Evolutionary conservation across 2,329 filamentous ascomycete species (phyloP).

Genomic region (Penicillium sp.): DNA sequence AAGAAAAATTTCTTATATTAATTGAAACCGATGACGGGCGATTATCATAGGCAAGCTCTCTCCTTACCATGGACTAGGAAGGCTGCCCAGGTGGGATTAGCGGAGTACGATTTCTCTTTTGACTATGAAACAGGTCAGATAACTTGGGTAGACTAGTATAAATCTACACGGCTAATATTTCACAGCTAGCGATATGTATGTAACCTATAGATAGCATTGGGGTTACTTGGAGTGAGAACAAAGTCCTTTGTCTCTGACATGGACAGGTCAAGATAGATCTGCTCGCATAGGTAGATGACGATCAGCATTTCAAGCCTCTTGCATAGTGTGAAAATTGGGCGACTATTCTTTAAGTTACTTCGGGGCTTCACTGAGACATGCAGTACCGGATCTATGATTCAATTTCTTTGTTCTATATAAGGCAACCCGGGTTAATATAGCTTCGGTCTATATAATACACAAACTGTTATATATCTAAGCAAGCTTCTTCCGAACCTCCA

Average conservation of each 20-base stretch:
- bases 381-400: background rate
- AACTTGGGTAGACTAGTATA: background rate
- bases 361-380: too few relatives aligned
- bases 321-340: background rate
- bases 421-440: too few relatives aligned
- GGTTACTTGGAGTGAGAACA: background rate
- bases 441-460: background rate
- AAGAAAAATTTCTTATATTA: background rate
- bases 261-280: background rate
- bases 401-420: background rate
- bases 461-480: background rate
- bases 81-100: background rate
- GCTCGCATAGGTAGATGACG: background rate
- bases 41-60: background rate
- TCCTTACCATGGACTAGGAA: background rate
- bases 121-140: background rate
- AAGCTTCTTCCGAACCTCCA: constrained; percentile 16
- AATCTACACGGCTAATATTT: too few relatives aligned
- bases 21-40: background rate
- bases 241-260: background rate
- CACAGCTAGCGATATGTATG: too few relatives aligned
- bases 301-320: background rate
- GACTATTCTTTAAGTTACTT: background rate
- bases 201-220: background rate
- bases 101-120: background rate